Percentiles rank a stretch among this genome's conserved stretches.
phyloP scores from a whole-genome alignment of 805 yeast species.

The Lachancea waltii region DNA sequence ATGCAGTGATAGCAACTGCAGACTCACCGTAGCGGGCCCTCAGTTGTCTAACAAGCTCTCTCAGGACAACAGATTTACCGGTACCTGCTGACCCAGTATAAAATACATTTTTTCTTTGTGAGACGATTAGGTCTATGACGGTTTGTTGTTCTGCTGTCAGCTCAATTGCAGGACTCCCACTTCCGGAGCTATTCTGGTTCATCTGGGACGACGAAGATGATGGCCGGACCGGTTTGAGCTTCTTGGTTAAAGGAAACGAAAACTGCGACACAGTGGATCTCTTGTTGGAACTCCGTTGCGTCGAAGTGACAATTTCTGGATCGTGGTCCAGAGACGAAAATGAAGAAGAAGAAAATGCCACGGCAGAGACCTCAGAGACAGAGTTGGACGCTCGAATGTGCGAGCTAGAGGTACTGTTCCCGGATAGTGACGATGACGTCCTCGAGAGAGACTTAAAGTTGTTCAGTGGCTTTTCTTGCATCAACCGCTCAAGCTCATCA shows the following conservation, averaged over 20 bases:
- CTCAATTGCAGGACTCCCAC: conserved; percentile 9
- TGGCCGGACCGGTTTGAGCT: conserved; percentile 5
- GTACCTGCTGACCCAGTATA: conserved; percentile 87
- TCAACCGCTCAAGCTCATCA: conserved; percentile 18
- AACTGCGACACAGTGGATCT: conserved; percentile 4
- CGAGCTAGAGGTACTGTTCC: neutral
- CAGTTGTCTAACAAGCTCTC: conserved; percentile 55
- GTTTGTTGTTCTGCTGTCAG: conserved; percentile 44
- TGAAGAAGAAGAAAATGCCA: neutral
- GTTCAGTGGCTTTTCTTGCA: conserved; percentile 19
- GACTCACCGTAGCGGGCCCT: conserved; percentile 37
- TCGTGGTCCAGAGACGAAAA: neutral
- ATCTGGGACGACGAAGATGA: neutral
- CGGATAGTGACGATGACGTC: neutral
- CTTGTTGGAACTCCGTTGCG: conserved; percentile 4
- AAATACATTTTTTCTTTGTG: conserved; percentile 49
- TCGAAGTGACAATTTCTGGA: neutral
- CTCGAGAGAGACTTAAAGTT: conserved; percentile 19
- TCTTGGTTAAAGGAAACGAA: conserved; percentile 4
- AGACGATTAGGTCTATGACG: conserved; percentile 48
- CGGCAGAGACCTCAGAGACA: neutral
- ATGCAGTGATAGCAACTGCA: conserved; percentile 82
- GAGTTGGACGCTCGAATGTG: neutral
- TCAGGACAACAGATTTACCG: conserved; percentile 68
- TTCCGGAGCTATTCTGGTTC: neutral